phyloP scores from a whole-genome alignment of 495 filamentous ascomycete genomes.

The Penicillium coprophilum region DNA sequence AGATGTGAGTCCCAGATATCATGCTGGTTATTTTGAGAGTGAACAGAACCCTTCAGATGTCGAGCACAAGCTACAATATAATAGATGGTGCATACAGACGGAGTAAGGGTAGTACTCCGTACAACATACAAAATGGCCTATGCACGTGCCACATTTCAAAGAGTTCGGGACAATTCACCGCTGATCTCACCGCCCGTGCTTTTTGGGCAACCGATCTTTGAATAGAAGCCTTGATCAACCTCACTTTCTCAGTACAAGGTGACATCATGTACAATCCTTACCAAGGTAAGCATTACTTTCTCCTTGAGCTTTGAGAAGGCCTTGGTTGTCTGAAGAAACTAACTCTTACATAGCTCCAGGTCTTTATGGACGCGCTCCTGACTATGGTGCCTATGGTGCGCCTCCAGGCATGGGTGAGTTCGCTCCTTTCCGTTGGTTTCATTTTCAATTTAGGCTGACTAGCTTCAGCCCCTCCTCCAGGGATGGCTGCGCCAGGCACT shows the following conservation, averaged over 20 bases:
- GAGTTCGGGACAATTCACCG: not conserved
- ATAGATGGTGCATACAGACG: too few species aligned
- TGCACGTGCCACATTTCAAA: conserved; percentile 18
- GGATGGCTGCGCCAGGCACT: conserved; percentile 68
- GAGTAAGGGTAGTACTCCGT: too few species aligned
- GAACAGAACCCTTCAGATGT: not conserved
- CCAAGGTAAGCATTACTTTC: conserved; percentile 57
- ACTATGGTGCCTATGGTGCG: conserved; percentile 69
- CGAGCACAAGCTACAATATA: too few species aligned
- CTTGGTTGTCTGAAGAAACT: conserved; percentile 8
- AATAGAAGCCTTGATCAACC: conserved; percentile 9
- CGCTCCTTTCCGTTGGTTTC: conserved; percentile 12
- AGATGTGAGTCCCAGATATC: not conserved
- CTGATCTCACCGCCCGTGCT: not conserved
- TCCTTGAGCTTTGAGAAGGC: not conserved
- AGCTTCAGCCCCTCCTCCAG: conserved; percentile 38
- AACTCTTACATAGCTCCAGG: conserved; percentile 41
- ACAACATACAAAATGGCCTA: not conserved
- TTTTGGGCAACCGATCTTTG: conserved; percentile 6
- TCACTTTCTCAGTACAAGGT: not conserved
- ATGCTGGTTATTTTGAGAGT: not conserved
- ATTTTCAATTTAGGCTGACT: conserved; percentile 19
- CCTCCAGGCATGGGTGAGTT: conserved; percentile 84
- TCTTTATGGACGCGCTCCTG: conserved; percentile 69
- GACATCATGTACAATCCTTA: conserved; percentile 75